These are phyloP conservation scores for Eleusine coracana DNA, from an alignment of 176 grass and related monocot genomes.

Conservation along the genomic window DNA sequence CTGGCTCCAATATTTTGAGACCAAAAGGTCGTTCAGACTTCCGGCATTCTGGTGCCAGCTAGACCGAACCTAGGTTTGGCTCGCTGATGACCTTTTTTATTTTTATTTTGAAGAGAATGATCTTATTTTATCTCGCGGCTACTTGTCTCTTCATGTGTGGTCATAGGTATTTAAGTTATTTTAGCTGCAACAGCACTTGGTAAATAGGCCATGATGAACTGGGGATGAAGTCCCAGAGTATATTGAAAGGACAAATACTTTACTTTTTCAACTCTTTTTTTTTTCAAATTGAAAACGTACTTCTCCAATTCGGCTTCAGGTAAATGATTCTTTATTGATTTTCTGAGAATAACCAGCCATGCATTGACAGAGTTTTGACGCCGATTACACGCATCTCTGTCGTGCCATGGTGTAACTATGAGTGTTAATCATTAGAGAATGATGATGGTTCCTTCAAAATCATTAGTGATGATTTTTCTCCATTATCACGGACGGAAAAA, in stretches of 20 bases:
- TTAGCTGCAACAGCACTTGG: not conserved
- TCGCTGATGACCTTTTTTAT: not conserved
- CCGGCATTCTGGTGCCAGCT: constrained; percentile 2
- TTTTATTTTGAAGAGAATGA: too few relatives aligned
- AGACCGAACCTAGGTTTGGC: not conserved
- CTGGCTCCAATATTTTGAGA: not conserved
- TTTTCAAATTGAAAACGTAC: not conserved
- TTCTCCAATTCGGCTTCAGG: not conserved
- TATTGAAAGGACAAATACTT: not conserved
- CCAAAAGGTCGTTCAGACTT: not conserved
- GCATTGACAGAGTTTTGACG: not conserved
- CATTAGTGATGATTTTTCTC: not conserved
- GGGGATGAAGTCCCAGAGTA: too few relatives aligned
- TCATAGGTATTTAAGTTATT: too few relatives aligned
- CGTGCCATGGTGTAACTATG: not conserved
- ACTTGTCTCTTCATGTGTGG: not conserved
- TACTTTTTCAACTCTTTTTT: not conserved
- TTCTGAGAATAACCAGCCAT: not conserved
- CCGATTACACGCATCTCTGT: not conserved
- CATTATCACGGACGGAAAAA: not conserved
- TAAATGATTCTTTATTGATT: not conserved
- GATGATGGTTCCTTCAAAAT: not conserved
- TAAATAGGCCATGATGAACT: not conserved
- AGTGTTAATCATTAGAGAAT: not conserved
- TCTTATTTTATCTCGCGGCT: not conserved